A percentile compares a stretch with the other conserved stretches of the same genome.
phyloP scores from a whole-genome alignment of 495 filamentous ascomycete genomes.

The Hypoxylon subgilvum region DNA sequence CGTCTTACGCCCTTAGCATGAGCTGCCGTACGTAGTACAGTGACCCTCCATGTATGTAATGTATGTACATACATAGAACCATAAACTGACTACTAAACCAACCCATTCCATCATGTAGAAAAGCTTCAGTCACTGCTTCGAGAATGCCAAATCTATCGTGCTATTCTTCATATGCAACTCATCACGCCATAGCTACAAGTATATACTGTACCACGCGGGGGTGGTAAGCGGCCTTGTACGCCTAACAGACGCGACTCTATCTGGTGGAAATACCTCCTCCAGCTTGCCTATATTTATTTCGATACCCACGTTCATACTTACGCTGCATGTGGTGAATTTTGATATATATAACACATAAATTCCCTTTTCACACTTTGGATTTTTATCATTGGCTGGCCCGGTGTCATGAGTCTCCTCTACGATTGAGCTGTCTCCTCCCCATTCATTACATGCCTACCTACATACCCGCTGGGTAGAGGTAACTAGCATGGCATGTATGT shows the following conservation, averaged over 20 bases:
- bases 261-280: slow-evolving; percentile 13
- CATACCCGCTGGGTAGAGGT: slow-evolving; percentile 19
- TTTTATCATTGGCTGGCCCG: slow-evolving; percentile 19
- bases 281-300: slow-evolving; percentile 27
- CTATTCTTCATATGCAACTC: not conserved
- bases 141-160: not conserved
- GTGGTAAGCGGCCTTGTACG: slow-evolving; percentile 17
- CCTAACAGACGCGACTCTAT: slow-evolving; percentile 22
- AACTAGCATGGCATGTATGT: slow-evolving; percentile 6
- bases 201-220: slow-evolving; percentile 32
- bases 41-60: too few species aligned
- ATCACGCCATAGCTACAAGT: slow-evolving; percentile 1
- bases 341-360: slow-evolving; percentile 3
- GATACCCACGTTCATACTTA: slow-evolving; percentile 1
- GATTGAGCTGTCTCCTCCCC: slow-evolving; percentile 21
- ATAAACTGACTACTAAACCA: too few species aligned
- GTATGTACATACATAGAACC: not conserved
- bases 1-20: too few species aligned
- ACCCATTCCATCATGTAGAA: not conserved
- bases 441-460: slow-evolving; percentile 1
- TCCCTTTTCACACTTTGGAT: not conserved
- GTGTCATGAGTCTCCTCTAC: slow-evolving; percentile 17
- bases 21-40: too few species aligned
- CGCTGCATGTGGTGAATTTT: slow-evolving; percentile 3
- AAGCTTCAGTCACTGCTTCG: not conserved